Evolutionary conservation across 306 rosid species (phyloP).

Genomic region (Trifolium subterraneum): DNA sequence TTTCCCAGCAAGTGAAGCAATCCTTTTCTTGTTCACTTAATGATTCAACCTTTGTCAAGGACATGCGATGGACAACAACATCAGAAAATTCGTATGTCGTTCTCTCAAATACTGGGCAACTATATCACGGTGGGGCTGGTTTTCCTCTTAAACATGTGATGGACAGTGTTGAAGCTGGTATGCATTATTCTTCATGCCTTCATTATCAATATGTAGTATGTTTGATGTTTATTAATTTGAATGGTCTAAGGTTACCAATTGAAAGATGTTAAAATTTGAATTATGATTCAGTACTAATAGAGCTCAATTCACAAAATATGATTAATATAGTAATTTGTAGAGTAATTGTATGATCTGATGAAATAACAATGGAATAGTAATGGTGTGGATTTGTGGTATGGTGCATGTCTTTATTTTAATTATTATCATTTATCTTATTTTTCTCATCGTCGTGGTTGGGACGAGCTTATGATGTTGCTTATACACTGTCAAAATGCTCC

Average conservation of each 20-base stretch:
- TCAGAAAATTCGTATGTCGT: constrained; percentile 57
- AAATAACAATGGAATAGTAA: too few species aligned
- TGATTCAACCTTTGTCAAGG: constrained; percentile 64
- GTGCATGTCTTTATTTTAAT: not conserved
- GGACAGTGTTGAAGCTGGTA: constrained; percentile 87
- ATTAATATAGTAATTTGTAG: too few species aligned
- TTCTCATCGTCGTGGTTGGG: constrained; percentile 22
- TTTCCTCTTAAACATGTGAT: constrained; percentile 55
- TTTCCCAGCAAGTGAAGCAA: constrained; percentile 62
- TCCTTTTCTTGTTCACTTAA: constrained; percentile 57
- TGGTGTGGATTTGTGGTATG: too few species aligned
- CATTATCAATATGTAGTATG: constrained; percentile 9
- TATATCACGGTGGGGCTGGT: constrained; percentile 61
- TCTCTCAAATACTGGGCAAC: constrained; percentile 68
- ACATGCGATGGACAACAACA: constrained; percentile 70
- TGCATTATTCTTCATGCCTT: constrained; percentile 27
- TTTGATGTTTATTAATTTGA: constrained; percentile 33
- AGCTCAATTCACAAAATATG: too few species aligned
- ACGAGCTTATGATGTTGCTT: constrained; percentile 7
- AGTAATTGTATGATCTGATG: too few species aligned
- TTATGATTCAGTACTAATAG: constrained; percentile 17
- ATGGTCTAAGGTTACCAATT: not conserved
- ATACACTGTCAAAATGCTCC: constrained; percentile 25
- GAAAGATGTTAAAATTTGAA: constrained; percentile 1
- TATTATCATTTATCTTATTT: not conserved